Conservation (phyloP, 495 filamentous ascomycete genomes). For the Parmelia sp. region DNA sequence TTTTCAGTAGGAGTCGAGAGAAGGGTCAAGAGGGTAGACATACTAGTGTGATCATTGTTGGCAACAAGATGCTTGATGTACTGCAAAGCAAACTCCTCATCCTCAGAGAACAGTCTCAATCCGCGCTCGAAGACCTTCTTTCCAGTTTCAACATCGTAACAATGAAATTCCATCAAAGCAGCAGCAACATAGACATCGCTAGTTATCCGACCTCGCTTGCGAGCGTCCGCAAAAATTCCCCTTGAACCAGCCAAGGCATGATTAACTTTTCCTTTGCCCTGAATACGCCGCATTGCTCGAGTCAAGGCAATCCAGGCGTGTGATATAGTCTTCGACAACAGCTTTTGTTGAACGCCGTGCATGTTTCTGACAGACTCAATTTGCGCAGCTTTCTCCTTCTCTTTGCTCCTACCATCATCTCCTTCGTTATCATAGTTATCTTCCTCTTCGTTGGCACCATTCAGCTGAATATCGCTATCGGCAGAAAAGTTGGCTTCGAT, state of each 20-base stretch:
- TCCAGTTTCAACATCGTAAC: constrained; percentile 87
- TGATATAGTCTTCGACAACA: constrained; percentile 72
- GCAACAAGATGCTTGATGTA: constrained; percentile 91
- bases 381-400: constrained; percentile 53
- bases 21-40: constrained; percentile 36
- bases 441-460: constrained; percentile 45
- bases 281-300: constrained; percentile 85
- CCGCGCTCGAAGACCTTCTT: constrained; percentile 94
- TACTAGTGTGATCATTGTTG: constrained; percentile 88
- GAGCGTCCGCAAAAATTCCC: constrained; percentile 79
- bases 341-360: constrained; percentile 60
- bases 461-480: constrained; percentile 34
- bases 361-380: constrained; percentile 66
- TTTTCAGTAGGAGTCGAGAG: constrained; percentile 23
- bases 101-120: constrained; percentile 82
- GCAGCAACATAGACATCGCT: constrained; percentile 91
- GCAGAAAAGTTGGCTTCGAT: constrained; percentile 53
- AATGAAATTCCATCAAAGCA: constrained; percentile 87
- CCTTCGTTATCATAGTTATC: constrained; percentile 61
- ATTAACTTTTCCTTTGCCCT: constrained; percentile 75
- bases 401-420: constrained; percentile 48
- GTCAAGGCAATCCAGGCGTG: constrained; percentile 93
- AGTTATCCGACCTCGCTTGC: constrained; percentile 75
- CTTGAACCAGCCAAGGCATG: constrained; percentile 67
- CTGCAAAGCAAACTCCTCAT: constrained; percentile 84